Conservation (phyloP, 2,329 filamentous ascomycete genomes). For the Neonectria neomacrospora region DNA sequence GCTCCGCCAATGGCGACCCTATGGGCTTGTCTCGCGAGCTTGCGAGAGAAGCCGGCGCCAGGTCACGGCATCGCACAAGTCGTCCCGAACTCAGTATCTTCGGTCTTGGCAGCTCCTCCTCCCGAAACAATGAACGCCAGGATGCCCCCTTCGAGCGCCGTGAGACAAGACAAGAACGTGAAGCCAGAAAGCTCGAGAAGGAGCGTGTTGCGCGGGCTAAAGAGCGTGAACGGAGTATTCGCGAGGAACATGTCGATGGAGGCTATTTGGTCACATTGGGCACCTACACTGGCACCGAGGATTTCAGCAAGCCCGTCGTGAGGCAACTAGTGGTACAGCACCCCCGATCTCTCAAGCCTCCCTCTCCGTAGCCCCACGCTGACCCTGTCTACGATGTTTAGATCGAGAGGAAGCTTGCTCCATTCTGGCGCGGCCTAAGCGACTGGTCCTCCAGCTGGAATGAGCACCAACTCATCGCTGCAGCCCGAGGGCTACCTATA, state of each 20-base stretch:
- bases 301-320: conserved; percentile 90
- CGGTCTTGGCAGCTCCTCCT: conserved; percentile 53
- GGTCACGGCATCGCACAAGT: conserved; percentile 47
- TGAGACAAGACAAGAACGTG: conserved; percentile 91
- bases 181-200: conserved; percentile 84
- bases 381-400: conserved; percentile 52
- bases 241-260: conserved; percentile 92
- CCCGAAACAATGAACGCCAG: conserved; percentile 52
- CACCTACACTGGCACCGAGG: conserved; percentile 90
- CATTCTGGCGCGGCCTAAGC: conserved; percentile 94
- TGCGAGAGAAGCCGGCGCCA: conserved; percentile 31
- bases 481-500: conserved; percentile 83
- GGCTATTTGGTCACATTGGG: conserved; percentile 95
- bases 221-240: conserved; percentile 90
- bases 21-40: conserved; percentile 37
- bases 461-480: conserved; percentile 94
- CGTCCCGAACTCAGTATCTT: conserved; percentile 61
- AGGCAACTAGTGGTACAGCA: conserved; percentile 84
- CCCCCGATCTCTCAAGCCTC: background rate
- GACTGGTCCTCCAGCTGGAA: conserved; percentile 91
- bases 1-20: conserved; percentile 37
- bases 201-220: conserved; percentile 80
- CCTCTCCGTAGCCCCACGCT: conserved; percentile 15
- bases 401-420: conserved; percentile 92
- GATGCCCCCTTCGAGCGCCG: conserved; percentile 70